phyloP scores from a whole-genome alignment of 2,329 filamentous ascomycete genomes.

The Cadophora luteo-olivacea region DNA sequence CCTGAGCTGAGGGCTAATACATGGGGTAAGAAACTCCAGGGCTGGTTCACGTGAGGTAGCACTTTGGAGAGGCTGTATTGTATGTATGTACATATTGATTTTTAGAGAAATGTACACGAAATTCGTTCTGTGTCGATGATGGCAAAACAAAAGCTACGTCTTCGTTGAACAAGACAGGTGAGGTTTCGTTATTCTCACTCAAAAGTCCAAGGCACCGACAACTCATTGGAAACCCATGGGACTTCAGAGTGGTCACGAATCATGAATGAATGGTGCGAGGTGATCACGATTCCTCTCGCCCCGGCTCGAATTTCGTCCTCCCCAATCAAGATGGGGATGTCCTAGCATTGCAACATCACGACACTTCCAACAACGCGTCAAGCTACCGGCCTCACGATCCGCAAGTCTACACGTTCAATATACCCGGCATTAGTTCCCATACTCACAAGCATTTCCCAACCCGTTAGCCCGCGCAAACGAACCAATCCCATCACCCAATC shows the following conservation, averaged over 20 bases:
- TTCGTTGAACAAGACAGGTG: neutral
- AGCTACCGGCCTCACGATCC: slow-evolving; percentile 1
- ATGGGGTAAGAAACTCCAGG: slow-evolving; percentile 33
- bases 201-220: neutral
- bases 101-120: neutral
- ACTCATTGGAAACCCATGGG: neutral
- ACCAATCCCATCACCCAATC: neutral
- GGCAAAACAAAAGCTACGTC: neutral
- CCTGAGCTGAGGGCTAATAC: slow-evolving; percentile 27
- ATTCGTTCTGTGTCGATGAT: neutral
- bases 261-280: neutral
- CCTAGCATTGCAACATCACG: neutral
- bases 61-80: neutral
- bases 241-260: neutral
- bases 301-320: neutral
- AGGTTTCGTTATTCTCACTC: neutral
- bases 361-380: neutral
- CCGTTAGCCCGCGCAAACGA: slow-evolving; percentile 1
- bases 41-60: slow-evolving; percentile 30
- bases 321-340: neutral
- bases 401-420: neutral
- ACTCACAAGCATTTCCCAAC: slow-evolving; percentile 1
- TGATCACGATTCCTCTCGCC: neutral
- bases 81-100: neutral
- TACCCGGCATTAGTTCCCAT: slow-evolving; percentile 17